Evolutionary conservation across 306 rosid species (phyloP).

Genomic region (Pyrus bretschneideri): DNA sequence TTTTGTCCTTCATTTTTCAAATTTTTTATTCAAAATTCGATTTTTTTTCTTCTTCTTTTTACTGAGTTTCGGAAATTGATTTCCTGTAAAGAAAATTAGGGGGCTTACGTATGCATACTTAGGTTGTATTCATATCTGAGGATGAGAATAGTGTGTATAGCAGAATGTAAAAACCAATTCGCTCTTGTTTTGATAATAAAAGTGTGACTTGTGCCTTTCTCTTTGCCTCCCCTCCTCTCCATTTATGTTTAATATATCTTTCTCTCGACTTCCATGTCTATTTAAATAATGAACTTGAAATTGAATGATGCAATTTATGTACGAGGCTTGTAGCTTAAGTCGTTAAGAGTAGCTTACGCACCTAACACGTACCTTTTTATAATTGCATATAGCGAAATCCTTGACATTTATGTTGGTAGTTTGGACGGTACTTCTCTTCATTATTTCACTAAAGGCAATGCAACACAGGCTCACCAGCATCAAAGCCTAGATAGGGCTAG

Average conservation of each 20-base stretch:
- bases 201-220: constrained; percentile 21
- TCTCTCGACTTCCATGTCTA: not conserved
- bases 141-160: constrained; percentile 62
- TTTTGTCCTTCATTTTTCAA: constrained; percentile 10
- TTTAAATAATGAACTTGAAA: not conserved
- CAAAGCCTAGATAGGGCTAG: no score
- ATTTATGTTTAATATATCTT: not conserved
- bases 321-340: no score
- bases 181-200: constrained; percentile 33
- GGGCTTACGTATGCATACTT: constrained; percentile 45
- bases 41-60: constrained; percentile 17
- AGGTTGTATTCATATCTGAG: constrained; percentile 51
- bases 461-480: no score
- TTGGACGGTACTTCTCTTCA: no score
- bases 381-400: no score
- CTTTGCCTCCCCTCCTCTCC: not conserved
- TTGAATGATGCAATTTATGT: no score
- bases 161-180: constrained; percentile 49
- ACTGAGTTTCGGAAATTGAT: constrained; percentile 24
- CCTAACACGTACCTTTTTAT: no score
- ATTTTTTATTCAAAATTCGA: constrained; percentile 24
- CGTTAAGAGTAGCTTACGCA: no score
- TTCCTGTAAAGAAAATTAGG: constrained; percentile 35
- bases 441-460: no score
- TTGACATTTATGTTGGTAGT: no score